Evolutionary conservation across 163 green algal genomes (phyloP).

Genomic region (Scenedesmus sp.): DNA sequence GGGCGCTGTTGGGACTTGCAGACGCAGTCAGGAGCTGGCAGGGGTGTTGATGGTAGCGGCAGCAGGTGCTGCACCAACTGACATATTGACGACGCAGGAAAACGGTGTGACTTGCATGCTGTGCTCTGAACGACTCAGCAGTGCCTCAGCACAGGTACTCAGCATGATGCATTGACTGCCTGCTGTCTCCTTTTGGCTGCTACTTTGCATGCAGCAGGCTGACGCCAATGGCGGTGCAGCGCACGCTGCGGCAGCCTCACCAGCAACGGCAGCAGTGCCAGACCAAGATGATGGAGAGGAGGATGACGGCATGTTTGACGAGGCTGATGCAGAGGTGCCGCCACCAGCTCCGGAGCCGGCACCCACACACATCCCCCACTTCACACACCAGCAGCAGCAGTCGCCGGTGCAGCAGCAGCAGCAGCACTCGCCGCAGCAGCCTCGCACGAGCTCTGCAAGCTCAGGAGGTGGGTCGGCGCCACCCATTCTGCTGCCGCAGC

Average conservation of each 20-base stretch:
- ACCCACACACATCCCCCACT: conserved; percentile 2
- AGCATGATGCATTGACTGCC: no score
- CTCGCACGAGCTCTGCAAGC: not conserved
- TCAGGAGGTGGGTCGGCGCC: not conserved
- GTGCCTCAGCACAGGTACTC: not conserved
- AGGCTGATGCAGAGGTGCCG: not conserved
- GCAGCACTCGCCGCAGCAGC: not conserved
- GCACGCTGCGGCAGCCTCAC: not conserved
- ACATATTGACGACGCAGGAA: not conserved
- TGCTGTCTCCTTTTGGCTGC: not conserved
- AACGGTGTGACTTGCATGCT: no score
- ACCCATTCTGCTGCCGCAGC: not conserved
- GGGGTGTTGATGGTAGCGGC: no score
- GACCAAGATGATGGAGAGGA: not conserved
- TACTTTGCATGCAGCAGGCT: not conserved
- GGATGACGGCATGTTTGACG: not conserved
- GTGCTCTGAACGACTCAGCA: no score
- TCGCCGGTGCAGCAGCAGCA: conserved; percentile 3
- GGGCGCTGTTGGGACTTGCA: no score
- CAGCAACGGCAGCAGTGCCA: not conserved
- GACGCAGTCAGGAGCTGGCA: no score
- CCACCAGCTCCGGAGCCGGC: not conserved
- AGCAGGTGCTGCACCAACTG: not conserved
- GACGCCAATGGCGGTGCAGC: conserved; percentile 33
- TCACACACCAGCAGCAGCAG: not conserved